These are phyloP conservation scores for Emmonsiellopsis sp. DNA, from an alignment of 2,329 filamentous ascomycete genomes.

Conservation along the genomic window DNA sequence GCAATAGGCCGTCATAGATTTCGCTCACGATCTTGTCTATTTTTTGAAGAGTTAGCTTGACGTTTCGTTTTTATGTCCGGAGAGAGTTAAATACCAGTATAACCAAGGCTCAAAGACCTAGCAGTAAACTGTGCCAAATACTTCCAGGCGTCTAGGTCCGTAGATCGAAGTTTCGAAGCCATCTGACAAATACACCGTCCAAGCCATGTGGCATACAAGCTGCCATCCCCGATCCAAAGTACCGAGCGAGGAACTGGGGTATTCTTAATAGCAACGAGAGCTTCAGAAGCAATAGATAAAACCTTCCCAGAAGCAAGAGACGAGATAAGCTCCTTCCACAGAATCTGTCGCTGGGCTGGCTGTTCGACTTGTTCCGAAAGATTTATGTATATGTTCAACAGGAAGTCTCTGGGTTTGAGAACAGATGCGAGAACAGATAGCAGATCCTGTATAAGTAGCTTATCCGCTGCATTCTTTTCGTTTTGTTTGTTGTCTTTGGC, in stretches of 20 bases:
- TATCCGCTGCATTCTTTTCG: slow-evolving; percentile 24
- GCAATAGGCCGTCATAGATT: slow-evolving; percentile 29
- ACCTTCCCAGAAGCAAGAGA: slow-evolving; percentile 53
- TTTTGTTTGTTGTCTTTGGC: slow-evolving; percentile 17
- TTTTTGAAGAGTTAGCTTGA: slow-evolving; percentile 9
- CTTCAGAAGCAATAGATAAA: slow-evolving; percentile 48
- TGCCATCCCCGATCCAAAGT: slow-evolving; percentile 57
- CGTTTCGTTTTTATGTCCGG: not conserved
- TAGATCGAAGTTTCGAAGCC: slow-evolving; percentile 31
- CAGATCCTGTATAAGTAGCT: slow-evolving; percentile 25
- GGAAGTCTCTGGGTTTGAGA: slow-evolving; percentile 35
- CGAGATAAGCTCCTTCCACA: slow-evolving; percentile 56
- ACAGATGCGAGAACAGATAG: slow-evolving; percentile 28
- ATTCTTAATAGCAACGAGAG: slow-evolving; percentile 30
- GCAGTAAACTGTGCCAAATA: slow-evolving; percentile 39
- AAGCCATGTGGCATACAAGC: slow-evolving; percentile 61
- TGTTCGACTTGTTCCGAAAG: slow-evolving; percentile 32
- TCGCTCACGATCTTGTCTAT: slow-evolving; percentile 32
- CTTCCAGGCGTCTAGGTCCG: slow-evolving; percentile 21
- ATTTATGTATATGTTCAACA: slow-evolving; percentile 36
- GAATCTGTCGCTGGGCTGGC: slow-evolving; percentile 38
- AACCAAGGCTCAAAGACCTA: slow-evolving; percentile 61
- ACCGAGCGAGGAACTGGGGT: slow-evolving; percentile 15
- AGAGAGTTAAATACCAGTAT: slow-evolving; percentile 46
- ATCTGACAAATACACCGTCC: slow-evolving; percentile 50